Base-by-base conservation (phyloP, 2,329 filamentous ascomycete species). In the Fusarium anguioides region DNA sequence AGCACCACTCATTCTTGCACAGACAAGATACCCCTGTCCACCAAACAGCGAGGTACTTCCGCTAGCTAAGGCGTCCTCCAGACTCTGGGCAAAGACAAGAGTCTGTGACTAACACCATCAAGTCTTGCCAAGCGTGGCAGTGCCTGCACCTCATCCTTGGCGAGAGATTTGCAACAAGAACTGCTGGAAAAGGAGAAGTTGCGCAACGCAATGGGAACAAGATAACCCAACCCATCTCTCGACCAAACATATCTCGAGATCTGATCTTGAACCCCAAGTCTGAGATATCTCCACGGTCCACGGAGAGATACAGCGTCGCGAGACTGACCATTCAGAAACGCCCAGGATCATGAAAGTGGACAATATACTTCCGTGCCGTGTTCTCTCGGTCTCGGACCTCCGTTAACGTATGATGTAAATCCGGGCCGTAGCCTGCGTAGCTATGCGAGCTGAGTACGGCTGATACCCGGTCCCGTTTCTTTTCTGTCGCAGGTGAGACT, bases 111-210 rank as follows among this genome's bases (percentile, higher is more conserved):
- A 72, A 72, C 70, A 72, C 46, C 23, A 23, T 57, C 39, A 54
- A 47, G 56, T 65, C 60, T 57, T 62, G 54, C 47, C 55, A 55
- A 60, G 56, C 29, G 70, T 56, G 70, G 70, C 70, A 72, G 70
- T 72, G 70, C 68, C 60, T 69, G 70, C 70, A 71, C 47, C 70
- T 63, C 54, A 45, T 57, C 31, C 65, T 68, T 72, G 67, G 64
- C 62, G 31, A 45, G n/a, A 35, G 27, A 52, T 63, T 51, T 50
- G 41, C 57, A 68, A 52, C 9, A 33, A 55, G 24, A 58, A 20
- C 69, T 54, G 41, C 49, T 52, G 29, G 47, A 42, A 65, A 20
- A 35, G 37, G 23, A 42, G 20, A 48, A 27, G 33, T 49, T 60
- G 49, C 64, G 64, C 57, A 56, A 65, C 49, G 46, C 20, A 55